These are phyloP conservation scores for Phylloporus scabripes DNA, from an alignment of 768 basidiomycete species.

Conservation along the genomic window DNA sequence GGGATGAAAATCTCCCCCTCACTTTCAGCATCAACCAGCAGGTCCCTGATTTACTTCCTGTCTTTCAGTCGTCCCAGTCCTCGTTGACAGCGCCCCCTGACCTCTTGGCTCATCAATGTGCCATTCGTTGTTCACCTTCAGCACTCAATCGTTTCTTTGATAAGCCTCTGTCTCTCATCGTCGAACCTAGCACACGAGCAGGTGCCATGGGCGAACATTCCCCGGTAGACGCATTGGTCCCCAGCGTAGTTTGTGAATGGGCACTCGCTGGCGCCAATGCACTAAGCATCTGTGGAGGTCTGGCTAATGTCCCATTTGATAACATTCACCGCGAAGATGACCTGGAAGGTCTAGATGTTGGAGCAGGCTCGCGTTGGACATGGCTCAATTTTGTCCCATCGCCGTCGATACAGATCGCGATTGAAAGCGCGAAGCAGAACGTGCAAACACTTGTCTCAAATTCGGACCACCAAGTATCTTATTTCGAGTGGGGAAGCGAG, in stretches of 20 bases:
- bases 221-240: conserved; percentile 84
- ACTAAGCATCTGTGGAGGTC: conserved; percentile 38
- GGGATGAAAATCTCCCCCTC: conserved; percentile 25
- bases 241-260: conserved; percentile 82
- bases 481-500: conserved; percentile 81
- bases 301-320: conserved; percentile 37
- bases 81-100: conserved; percentile 14
- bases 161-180: conserved; percentile 75
- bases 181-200: conserved; percentile 81
- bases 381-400: conserved; percentile 75
- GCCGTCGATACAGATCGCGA: conserved; percentile 49
- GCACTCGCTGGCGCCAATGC: conserved; percentile 42
- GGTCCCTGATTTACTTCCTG: neutral
- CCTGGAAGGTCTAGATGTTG: conserved; percentile 7
- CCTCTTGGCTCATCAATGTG: conserved; percentile 70
- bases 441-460: conserved; percentile 60
- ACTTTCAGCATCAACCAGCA: conserved; percentile 28
- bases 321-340: neutral
- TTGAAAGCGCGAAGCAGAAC: conserved; percentile 49
- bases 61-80: conserved; percentile 7
- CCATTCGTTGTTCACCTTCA: conserved; percentile 60
- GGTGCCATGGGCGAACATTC: conserved; percentile 90
- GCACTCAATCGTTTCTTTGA: conserved; percentile 86
- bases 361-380: conserved; percentile 40
- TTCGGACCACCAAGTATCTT: conserved; percentile 79